Conservation (phyloP, 331 rosid species). For the Prunus yedoensis region DNA sequence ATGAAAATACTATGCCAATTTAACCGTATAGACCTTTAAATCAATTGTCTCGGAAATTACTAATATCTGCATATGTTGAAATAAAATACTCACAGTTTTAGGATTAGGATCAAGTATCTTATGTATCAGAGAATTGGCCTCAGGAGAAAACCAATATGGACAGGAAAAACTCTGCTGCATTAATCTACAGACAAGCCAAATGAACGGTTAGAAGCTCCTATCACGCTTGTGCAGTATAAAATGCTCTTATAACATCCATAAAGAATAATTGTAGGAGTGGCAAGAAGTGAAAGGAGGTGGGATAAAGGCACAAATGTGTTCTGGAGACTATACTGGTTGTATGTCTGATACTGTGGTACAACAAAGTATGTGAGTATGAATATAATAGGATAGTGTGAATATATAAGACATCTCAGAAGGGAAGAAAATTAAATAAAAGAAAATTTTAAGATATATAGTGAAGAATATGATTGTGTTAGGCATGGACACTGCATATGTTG, state of each 20-base stretch:
- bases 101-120: conserved; percentile 85
- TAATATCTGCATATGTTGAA: not conserved
- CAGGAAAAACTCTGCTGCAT: conserved; percentile 71
- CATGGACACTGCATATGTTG: not conserved
- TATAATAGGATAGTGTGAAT: not conserved
- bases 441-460: not conserved
- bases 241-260: not conserved
- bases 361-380: not conserved
- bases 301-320: not conserved
- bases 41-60: not conserved
- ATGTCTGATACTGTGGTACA: not conserved
- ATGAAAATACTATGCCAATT: not conserved
- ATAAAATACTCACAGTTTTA: conserved; percentile 65
- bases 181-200: conserved; percentile 48
- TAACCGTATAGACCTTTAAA: not conserved
- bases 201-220: conserved; percentile 17
- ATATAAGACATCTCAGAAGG: not conserved
- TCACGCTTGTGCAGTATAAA: not conserved
- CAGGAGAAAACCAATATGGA: conserved; percentile 78
- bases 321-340: not conserved
- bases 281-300: not conserved
- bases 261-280: conserved; percentile 23
- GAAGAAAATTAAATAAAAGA: not conserved
- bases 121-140: conserved; percentile 62
- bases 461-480: not conserved